Percentiles rank a stretch among this genome's conserved stretches.
Evolutionary conservation across 495 filamentous ascomycete genomes (phyloP).

Genomic region (Neurospora sp.): DNA sequence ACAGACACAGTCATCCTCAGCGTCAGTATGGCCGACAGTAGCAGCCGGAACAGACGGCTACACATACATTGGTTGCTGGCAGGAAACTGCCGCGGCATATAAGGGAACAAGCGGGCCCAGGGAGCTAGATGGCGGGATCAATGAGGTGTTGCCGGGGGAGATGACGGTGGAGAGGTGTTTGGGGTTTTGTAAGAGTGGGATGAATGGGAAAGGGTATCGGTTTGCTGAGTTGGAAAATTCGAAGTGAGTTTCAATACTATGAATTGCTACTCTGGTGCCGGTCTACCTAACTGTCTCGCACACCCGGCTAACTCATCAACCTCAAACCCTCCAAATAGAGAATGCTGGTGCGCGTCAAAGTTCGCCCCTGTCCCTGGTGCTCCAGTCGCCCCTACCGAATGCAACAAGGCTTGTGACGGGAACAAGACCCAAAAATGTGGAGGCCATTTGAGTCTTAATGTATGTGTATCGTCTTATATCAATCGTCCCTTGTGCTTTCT

Average conservation of each 20-base stretch:
- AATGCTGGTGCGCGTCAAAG: conserved; percentile 40
- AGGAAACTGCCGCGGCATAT: conserved; percentile 31
- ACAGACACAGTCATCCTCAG: too few species aligned
- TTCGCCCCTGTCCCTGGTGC: conserved; percentile 20
- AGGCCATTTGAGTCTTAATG: conserved; percentile 27
- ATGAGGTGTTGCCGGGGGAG: conserved; percentile 13
- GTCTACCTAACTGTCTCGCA: too few species aligned
- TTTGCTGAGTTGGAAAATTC: conserved; percentile 40
- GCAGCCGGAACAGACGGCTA: conserved; percentile 22
- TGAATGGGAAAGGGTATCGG: conserved; percentile 9
- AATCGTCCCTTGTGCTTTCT: too few species aligned
- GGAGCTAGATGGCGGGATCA: conserved; percentile 26
- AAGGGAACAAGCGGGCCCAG: conserved; percentile 13
- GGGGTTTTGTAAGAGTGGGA: conserved; percentile 24
- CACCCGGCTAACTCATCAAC: background rate
- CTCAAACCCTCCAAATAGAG: conserved; percentile 13
- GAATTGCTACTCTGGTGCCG: too few species aligned
- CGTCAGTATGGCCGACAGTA: conserved; percentile 34
- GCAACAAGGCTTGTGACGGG: conserved; percentile 36
- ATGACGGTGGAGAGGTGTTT: conserved; percentile 37
- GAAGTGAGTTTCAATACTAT: conserved; percentile 22
- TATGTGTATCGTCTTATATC: conserved; percentile 5
- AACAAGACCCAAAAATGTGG: conserved; percentile 33
- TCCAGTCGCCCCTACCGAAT: conserved; percentile 23
- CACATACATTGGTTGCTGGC: conserved; percentile 39